Evolutionary conservation across 768 basidiomycete species (phyloP).

Genomic region (Lentinula raphanica): DNA sequence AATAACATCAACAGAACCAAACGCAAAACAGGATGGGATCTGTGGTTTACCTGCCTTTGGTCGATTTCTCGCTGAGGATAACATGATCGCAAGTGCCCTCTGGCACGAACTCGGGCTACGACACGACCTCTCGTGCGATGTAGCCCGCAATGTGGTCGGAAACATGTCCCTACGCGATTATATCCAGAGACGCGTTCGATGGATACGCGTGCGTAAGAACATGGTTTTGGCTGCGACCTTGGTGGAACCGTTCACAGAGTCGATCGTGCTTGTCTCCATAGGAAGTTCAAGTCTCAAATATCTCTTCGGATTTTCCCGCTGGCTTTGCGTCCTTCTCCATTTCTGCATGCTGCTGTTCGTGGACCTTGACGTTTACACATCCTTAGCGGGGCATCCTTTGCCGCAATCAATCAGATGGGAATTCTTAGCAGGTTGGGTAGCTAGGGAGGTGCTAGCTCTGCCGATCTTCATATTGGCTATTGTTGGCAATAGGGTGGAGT

Average conservation of each 20-base stretch:
- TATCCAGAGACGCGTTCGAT: conserved; percentile 83
- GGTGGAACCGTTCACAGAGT: conserved; percentile 91
- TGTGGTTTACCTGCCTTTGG: conserved; percentile 76
- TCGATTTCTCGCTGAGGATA: conserved; percentile 93
- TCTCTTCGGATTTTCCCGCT: conserved; percentile 45
- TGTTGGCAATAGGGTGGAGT: conserved; percentile 73
- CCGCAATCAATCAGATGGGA: conserved; percentile 40
- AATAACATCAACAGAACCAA: conserved; percentile 17
- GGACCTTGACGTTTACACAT: conserved; percentile 79
- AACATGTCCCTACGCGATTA: conserved; percentile 84
- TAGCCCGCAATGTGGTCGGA: conserved; percentile 84
- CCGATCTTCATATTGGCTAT: conserved; percentile 88
- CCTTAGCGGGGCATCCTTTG: conserved; percentile 65
- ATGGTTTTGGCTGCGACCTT: conserved; percentile 88
- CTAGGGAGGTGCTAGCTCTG: conserved; percentile 76
- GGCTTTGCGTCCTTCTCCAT: conserved; percentile 55
- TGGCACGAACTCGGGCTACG: conserved; percentile 91
- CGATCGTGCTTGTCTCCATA: conserved; percentile 63
- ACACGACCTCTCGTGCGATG: conserved; percentile 88
- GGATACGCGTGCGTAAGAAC: conserved; percentile 94
- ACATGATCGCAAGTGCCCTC: conserved; percentile 88
- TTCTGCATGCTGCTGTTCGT: conserved; percentile 67
- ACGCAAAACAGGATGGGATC: conserved; percentile 21
- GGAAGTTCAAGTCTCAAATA: conserved; percentile 49
- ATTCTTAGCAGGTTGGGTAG: conserved; percentile 75